Evolutionary conservation across 768 basidiomycete genomes (phyloP).

Genomic region (Xerocomus brunneocitrinus): DNA sequence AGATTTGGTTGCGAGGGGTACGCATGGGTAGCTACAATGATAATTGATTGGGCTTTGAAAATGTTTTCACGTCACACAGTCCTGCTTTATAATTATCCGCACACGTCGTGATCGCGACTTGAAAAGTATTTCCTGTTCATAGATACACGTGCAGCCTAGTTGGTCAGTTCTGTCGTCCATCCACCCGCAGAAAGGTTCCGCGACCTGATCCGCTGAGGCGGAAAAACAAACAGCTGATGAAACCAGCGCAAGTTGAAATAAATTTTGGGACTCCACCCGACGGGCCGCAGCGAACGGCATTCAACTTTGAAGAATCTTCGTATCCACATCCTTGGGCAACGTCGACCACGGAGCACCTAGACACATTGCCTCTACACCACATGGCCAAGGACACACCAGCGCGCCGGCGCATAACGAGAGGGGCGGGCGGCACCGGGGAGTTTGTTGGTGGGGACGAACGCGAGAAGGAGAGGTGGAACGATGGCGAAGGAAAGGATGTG

Average conservation of each 20-base stretch:
- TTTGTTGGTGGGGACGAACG: slow-evolving; percentile 26
- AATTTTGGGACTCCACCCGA: slow-evolving; percentile 61
- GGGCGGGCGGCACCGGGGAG: slow-evolving; percentile 28
- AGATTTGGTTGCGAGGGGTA: no score
- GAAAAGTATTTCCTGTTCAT: no score
- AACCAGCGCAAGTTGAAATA: slow-evolving; percentile 61
- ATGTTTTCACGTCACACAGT: no score
- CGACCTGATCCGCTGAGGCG: slow-evolving; percentile 2
- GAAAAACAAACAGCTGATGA: slow-evolving; percentile 41
- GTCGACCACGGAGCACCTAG: slow-evolving; percentile 27
- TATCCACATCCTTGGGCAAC: slow-evolving; percentile 26
- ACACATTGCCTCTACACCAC: slow-evolving; percentile 48
- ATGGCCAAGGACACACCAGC: slow-evolving; percentile 48
- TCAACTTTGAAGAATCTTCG: slow-evolving; percentile 51
- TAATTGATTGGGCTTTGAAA: no score
- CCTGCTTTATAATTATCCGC: no score
- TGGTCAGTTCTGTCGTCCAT: no score
- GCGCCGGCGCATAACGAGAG: slow-evolving; percentile 41
- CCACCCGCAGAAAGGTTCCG: background rate
- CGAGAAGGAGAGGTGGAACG: slow-evolving; percentile 35
- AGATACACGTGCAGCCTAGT: no score
- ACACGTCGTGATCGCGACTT: no score
- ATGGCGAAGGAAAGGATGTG: slow-evolving; percentile 66
- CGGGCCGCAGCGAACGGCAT: slow-evolving; percentile 42
- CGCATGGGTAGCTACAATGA: no score